Conservation (phyloP, 2,329 filamentous ascomycete genomes). For the Aspergillus awamori region DNA sequence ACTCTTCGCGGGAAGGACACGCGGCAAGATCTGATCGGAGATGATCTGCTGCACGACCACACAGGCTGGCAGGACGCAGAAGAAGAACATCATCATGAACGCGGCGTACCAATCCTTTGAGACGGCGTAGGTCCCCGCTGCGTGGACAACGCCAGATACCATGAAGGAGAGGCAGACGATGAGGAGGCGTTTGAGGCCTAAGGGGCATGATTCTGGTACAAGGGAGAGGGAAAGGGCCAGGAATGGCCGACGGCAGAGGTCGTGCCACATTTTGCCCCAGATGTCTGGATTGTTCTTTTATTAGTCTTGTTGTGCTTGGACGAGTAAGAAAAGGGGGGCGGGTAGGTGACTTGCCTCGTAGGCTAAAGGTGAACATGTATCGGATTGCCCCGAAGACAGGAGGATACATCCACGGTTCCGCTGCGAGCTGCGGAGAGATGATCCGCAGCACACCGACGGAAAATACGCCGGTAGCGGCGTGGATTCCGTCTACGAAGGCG, state of each 20-base stretch:
- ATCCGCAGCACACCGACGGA: slow-evolving; percentile 10
- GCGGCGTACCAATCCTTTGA: slow-evolving; percentile 10
- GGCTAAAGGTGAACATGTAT: slow-evolving; percentile 14
- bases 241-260: slow-evolving; percentile 21
- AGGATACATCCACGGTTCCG: slow-evolving; percentile 25
- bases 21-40: slow-evolving; percentile 3
- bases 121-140: slow-evolving; percentile 18
- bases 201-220: slow-evolving; percentile 1
- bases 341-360: slow-evolving; percentile 14
- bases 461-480: slow-evolving; percentile 11
- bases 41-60: slow-evolving; percentile 17
- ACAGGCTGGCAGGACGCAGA: slow-evolving; percentile 16
- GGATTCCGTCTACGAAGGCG: slow-evolving; percentile 21
- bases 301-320: not conserved
- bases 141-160: slow-evolving; percentile 18
- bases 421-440: slow-evolving; percentile 5
- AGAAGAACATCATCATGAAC: slow-evolving; percentile 23
- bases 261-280: slow-evolving; percentile 25
- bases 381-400: slow-evolving; percentile 18
- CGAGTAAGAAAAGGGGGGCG: not conserved
- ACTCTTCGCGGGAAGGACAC: slow-evolving; percentile 2
- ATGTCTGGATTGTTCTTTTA: slow-evolving; percentile 12
- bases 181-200: slow-evolving; percentile 5
- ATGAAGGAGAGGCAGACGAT: slow-evolving; percentile 17
- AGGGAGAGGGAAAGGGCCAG: slow-evolving; percentile 14